Conservation (phyloP, 805 yeast species). For the Teunomyces panamensis region DNA sequence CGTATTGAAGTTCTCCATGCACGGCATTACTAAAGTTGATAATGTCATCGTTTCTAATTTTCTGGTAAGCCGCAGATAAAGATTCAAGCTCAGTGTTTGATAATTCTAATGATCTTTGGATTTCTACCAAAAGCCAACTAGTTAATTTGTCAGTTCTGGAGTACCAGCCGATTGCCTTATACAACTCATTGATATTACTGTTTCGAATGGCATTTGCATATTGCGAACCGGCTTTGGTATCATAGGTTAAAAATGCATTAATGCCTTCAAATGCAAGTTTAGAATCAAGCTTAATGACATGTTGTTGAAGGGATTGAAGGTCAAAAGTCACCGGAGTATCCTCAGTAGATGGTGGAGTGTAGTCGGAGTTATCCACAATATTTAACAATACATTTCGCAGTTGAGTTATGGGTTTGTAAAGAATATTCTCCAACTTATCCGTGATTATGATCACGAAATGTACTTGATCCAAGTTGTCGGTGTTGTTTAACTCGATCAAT, state of each 20-base stretch:
- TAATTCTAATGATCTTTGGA: slow-evolving; percentile 12
- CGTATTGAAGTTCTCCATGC: slow-evolving; percentile 36
- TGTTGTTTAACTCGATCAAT: slow-evolving; percentile 21
- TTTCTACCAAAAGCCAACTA: slow-evolving; percentile 18
- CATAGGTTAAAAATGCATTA: slow-evolving; percentile 24
- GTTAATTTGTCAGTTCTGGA: slow-evolving; percentile 22
- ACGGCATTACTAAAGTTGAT: slow-evolving; percentile 25
- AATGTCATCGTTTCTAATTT: slow-evolving; percentile 22
- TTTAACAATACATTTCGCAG: slow-evolving; percentile 27
- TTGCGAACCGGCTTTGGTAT: slow-evolving; percentile 28
- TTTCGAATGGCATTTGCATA: slow-evolving; percentile 27
- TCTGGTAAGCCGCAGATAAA: slow-evolving; percentile 15
- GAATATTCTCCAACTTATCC: slow-evolving; percentile 13
- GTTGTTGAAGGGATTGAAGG: slow-evolving; percentile 13
- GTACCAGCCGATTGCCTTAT: slow-evolving; percentile 29
- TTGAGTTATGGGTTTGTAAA: slow-evolving; percentile 3
- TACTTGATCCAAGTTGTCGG: slow-evolving; percentile 11
- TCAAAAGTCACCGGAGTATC: slow-evolving; percentile 22
- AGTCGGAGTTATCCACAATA: slow-evolving; percentile 37
- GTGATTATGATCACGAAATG: slow-evolving; percentile 24
- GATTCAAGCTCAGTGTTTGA: slow-evolving; percentile 13
- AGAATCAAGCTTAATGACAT: slow-evolving; percentile 32
- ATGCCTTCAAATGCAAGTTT: slow-evolving; percentile 27
- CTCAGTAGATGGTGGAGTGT: slow-evolving; percentile 34
- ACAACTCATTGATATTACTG: slow-evolving; percentile 36